Conservation (phyloP, 345 rosid genomes). For the Kernera saxatilis region DNA sequence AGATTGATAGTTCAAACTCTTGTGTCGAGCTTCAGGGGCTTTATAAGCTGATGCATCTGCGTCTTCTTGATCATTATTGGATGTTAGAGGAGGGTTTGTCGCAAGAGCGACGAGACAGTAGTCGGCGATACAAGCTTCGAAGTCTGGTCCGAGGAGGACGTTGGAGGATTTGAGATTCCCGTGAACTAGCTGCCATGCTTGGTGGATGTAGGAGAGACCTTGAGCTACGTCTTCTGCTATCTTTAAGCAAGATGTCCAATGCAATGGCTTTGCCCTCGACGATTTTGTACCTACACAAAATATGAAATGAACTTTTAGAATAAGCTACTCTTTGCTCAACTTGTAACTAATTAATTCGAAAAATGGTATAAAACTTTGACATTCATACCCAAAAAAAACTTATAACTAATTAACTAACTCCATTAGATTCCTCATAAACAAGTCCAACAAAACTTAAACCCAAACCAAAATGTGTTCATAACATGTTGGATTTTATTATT, state of each 20-base stretch:
- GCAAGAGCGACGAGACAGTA: slow-evolving; percentile 65
- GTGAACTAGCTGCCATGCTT: slow-evolving; percentile 89
- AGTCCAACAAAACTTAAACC: background rate
- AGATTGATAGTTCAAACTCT: slow-evolving; percentile 28
- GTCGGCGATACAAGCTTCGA: slow-evolving; percentile 78
- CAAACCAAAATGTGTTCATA: background rate
- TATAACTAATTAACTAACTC: background rate
- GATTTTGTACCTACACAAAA: slow-evolving; percentile 68
- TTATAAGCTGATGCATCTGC: slow-evolving; percentile 36
- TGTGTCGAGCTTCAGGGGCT: slow-evolving; percentile 63
- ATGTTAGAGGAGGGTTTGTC: slow-evolving; percentile 4
- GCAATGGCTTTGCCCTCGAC: slow-evolving; percentile 73
- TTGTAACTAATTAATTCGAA: background rate
- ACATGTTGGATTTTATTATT: background rate
- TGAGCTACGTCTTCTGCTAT: slow-evolving; percentile 94
- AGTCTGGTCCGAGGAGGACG: slow-evolving; percentile 82
- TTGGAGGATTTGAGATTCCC: slow-evolving; percentile 86
- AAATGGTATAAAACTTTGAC: too few species aligned
- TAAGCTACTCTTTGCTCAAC: background rate
- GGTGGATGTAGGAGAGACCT: slow-evolving; percentile 92
- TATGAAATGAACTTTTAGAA: background rate
- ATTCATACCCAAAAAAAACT: too few species aligned
- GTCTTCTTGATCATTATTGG: slow-evolving; percentile 30
- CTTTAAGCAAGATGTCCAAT: slow-evolving; percentile 92
- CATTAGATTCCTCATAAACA: background rate